Percentiles rank a stretch among this genome's conserved stretches.
Conservation (phyloP, 2,329 filamentous ascomycete genomes). For the Colletotrichum filicis region DNA sequence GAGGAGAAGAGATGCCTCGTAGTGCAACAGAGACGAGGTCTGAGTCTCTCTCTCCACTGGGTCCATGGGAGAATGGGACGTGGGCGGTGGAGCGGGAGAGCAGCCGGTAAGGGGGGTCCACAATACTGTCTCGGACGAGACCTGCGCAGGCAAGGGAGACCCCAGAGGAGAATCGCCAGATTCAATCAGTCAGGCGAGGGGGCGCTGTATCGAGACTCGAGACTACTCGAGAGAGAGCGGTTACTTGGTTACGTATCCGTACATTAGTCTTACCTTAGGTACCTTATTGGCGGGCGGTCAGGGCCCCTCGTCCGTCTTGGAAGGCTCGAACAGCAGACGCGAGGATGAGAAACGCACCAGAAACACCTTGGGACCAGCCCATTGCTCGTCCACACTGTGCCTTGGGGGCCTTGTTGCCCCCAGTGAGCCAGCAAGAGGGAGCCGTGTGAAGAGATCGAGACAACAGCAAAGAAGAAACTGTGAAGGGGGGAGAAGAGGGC, state of each 20-base stretch:
- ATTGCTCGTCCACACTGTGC: conserved; percentile 19
- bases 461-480: neutral
- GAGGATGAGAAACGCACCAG: conserved; percentile 35
- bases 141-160: conserved; percentile 28
- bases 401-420: neutral
- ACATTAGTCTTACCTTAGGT: too few relatives aligned
- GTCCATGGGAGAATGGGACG: neutral
- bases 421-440: neutral
- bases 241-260: neutral
- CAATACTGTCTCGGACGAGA: conserved; percentile 33
- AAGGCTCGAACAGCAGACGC: conserved; percentile 26
- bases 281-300: conserved; percentile 15
- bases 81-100: conserved; percentile 23
- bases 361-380: conserved; percentile 28
- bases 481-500: conserved; percentile 14
- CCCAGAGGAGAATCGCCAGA: conserved; percentile 27
- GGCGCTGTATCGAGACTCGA: conserved; percentile 23
- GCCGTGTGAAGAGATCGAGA: conserved; percentile 8
- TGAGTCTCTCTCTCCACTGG: neutral
- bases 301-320: conserved; percentile 10
- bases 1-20: neutral
- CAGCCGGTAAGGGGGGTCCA: conserved; percentile 22
- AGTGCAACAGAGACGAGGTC: conserved; percentile 12
- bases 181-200: conserved; percentile 15
- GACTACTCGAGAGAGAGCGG: neutral